Evolutionary conservation across 2,329 filamentous ascomycete species (phyloP).

Genomic region (Colletotrichum tropicicola): DNA sequence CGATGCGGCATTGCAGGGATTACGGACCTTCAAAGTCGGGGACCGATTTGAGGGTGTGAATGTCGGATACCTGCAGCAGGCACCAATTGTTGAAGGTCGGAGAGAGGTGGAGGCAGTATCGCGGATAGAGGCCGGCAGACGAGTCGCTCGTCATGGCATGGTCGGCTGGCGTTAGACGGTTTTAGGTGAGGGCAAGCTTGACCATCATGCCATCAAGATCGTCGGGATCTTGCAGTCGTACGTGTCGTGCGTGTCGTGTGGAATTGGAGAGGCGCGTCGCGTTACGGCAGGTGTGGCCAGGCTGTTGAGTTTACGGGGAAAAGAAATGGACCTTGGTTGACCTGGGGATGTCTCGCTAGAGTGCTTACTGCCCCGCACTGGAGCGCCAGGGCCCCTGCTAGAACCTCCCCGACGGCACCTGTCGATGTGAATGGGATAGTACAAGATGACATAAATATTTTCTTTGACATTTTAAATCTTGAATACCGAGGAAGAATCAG

Average conservation of each 20-base stretch:
- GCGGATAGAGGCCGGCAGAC: constrained; percentile 59
- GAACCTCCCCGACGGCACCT: too few relatives aligned
- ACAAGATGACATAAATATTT: too few relatives aligned
- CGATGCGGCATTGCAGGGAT: neutral
- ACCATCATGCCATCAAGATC: neutral
- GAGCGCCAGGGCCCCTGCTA: too few relatives aligned
- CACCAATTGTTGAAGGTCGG: constrained; percentile 70
- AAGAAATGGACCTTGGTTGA: constrained; percentile 10
- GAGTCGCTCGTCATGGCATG: constrained; percentile 61
- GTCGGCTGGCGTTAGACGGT: constrained; percentile 26
- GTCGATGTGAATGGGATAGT: too few relatives aligned
- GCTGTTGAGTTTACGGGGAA: neutral
- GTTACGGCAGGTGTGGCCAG: neutral
- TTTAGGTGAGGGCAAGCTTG: neutral
- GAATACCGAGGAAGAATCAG: too few relatives aligned
- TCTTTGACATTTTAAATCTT: too few relatives aligned
- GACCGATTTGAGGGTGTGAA: constrained; percentile 56
- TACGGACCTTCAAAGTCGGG: constrained; percentile 62
- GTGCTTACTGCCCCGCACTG: constrained; percentile 17
- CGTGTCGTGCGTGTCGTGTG: too few relatives aligned
- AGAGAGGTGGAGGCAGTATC: constrained; percentile 71
- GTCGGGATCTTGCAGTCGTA: neutral
- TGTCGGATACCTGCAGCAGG: constrained; percentile 60
- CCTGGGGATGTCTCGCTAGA: constrained; percentile 8
- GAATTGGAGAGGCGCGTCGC: neutral